Conservation (phyloP, 805 yeast species). For the Candida anglica region DNA sequence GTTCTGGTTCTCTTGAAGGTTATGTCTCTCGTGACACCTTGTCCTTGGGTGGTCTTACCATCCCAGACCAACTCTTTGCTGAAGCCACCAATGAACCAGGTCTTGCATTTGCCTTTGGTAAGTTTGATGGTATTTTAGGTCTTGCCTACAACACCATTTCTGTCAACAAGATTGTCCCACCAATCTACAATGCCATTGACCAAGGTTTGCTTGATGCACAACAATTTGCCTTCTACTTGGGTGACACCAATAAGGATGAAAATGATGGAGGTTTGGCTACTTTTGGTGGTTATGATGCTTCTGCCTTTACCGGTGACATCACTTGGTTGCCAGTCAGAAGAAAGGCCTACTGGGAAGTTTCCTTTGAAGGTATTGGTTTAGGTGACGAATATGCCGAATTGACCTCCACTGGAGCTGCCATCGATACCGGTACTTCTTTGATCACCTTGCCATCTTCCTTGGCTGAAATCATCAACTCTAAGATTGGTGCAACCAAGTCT, state of each 20-base stretch:
- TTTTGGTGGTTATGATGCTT: constrained; percentile 87
- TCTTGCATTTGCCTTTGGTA: constrained; percentile 95
- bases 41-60: constrained; percentile 75
- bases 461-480: constrained; percentile 91
- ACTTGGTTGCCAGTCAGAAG: constrained; percentile 98
- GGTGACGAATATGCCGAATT: constrained; percentile 90
- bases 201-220: constrained; percentile 79
- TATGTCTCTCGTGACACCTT: constrained; percentile 84
- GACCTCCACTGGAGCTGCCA: constrained; percentile 87
- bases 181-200: constrained; percentile 83
- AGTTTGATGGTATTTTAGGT: constrained; percentile 96
- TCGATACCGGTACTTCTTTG: constrained; percentile 97
- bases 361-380: constrained; percentile 82
- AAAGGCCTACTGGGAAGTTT: constrained; percentile 99
- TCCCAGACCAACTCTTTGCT: constrained; percentile 89
- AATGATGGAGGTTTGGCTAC: constrained; percentile 87
- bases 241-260: constrained; percentile 64
- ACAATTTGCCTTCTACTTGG: constrained; percentile 87
- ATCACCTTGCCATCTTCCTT: constrained; percentile 91
- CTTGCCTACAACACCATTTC: constrained; percentile 90
- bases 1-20: constrained; percentile 91
- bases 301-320: constrained; percentile 75
- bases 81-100: constrained; percentile 98
- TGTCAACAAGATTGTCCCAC: constrained; percentile 87
- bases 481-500: constrained; percentile 94